Evolutionary conservation across 1,284 basidiomycete genomes (phyloP).

Genomic region (Exobasidium cylindrosporum): DNA sequence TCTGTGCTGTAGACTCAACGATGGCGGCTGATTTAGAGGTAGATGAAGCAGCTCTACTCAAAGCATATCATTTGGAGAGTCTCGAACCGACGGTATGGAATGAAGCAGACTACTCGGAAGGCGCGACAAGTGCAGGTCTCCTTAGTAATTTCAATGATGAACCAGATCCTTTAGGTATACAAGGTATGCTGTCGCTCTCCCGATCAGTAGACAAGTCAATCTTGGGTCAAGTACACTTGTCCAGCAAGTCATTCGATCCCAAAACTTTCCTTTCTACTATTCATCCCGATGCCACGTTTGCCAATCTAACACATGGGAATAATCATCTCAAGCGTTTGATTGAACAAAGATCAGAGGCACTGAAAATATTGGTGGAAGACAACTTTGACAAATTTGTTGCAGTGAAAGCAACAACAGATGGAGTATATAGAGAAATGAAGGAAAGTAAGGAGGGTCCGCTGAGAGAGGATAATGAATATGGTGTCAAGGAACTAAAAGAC

Average conservation of each 20-base stretch:
- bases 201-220: constrained; percentile 28
- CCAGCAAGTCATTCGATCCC: constrained; percentile 92
- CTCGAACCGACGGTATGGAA: constrained; percentile 54
- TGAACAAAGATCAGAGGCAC: constrained; percentile 72
- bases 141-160: constrained; percentile 36
- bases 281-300: constrained; percentile 93
- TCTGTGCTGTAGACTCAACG: too few relatives aligned
- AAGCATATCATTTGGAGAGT: constrained; percentile 56
- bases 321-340: constrained; percentile 41
- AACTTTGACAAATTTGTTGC: constrained; percentile 98
- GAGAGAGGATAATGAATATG: constrained; percentile 73
- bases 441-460: constrained; percentile 71
- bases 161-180: constrained; percentile 55
- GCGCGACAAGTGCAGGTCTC: constrained; percentile 16
- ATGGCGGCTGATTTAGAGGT: constrained; percentile 28
- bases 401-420: constrained; percentile 93
- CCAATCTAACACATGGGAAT: constrained; percentile 67
- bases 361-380: constrained; percentile 90
- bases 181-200: constrained; percentile 24
- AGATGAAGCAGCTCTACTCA: constrained; percentile 54
- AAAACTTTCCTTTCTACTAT: constrained; percentile 86
- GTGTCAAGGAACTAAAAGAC: constrained; percentile 75
- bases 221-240: constrained; percentile 43
- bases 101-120: constrained; percentile 26
- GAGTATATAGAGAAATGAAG: constrained; percentile 83